Conservation (phyloP, 805 yeast species). For the Grigorovia humatica region DNA sequence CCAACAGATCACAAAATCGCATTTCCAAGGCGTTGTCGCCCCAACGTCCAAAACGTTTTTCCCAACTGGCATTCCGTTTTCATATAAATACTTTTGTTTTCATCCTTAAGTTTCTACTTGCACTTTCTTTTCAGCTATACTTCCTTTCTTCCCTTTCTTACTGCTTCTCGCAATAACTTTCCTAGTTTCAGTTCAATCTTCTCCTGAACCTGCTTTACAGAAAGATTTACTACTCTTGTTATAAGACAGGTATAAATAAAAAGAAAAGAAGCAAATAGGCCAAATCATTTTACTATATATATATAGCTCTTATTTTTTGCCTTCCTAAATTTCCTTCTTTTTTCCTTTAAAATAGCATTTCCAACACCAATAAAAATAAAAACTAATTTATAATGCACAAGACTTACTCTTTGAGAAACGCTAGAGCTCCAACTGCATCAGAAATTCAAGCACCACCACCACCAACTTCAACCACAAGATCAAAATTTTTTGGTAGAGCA, state of each 20-base stretch:
- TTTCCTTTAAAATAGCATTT: no score
- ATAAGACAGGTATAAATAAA: no score
- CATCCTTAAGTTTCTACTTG: not conserved
- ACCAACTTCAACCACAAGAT: constrained; percentile 64
- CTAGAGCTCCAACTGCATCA: constrained; percentile 75
- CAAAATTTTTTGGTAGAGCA: constrained; percentile 66
- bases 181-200: not conserved
- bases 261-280: no score
- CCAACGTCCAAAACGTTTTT: not conserved
- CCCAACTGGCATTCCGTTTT: not conserved
- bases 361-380: not conserved
- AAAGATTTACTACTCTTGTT: not conserved
- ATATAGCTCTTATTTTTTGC: no score
- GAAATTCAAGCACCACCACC: constrained; percentile 75
- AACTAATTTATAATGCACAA: constrained; percentile 47
- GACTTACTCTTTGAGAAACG: constrained; percentile 71
- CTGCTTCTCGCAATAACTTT: no score
- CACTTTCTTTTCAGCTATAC: no score
- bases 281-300: no score
- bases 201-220: no score
- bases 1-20: not conserved
- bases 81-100: not conserved
- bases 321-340: no score
- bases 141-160: not conserved
- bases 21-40: not conserved